Conservation (phyloP, 2,329 filamentous ascomycete genomes). For the Diaporthe vaccinii region DNA sequence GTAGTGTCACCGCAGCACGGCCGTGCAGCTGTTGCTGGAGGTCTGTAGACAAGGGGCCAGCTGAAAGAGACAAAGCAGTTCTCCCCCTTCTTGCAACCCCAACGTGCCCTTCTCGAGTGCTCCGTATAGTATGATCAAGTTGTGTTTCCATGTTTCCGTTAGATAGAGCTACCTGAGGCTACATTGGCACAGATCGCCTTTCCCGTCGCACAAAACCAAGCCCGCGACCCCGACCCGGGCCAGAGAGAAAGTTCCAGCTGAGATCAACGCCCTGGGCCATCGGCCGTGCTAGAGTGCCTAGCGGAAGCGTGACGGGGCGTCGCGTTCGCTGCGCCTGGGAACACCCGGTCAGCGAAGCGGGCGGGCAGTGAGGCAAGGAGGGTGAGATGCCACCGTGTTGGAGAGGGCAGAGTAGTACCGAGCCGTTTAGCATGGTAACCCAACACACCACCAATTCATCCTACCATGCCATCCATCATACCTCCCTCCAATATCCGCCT, state of each 20-base stretch:
- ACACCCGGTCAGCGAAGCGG: slow-evolving; percentile 4
- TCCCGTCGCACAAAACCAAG: slow-evolving; percentile 8
- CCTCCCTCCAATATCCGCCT: background rate
- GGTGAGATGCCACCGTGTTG: slow-evolving; percentile 13
- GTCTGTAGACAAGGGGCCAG: slow-evolving; percentile 5
- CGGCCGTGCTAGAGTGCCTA: slow-evolving; percentile 11
- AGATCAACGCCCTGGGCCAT: slow-evolving; percentile 19
- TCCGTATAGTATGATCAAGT: background rate
- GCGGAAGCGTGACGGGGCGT: slow-evolving; percentile 3
- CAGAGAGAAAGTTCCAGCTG: slow-evolving; percentile 18
- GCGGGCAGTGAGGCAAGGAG: background rate
- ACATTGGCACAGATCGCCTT: slow-evolving; percentile 10
- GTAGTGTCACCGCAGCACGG: slow-evolving; percentile 4
- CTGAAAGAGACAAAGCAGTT: background rate
- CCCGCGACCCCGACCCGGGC: background rate
- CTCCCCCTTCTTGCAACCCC: slow-evolving; percentile 1
- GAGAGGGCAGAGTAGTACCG: slow-evolving; percentile 15
- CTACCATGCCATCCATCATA: background rate
- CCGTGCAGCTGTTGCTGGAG: slow-evolving; percentile 29
- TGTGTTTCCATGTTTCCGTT: background rate
- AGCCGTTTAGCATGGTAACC: slow-evolving; percentile 25
- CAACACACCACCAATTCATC: background rate
- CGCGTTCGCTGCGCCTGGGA: slow-evolving; percentile 4
- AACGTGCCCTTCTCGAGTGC: slow-evolving; percentile 3
- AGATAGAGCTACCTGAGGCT: background rate